A percentile compares a stretch with the other conserved stretches of the same genome.
Conservation (phyloP, 164 flowering plant genomes). For the Tetracentron sinense region DNA sequence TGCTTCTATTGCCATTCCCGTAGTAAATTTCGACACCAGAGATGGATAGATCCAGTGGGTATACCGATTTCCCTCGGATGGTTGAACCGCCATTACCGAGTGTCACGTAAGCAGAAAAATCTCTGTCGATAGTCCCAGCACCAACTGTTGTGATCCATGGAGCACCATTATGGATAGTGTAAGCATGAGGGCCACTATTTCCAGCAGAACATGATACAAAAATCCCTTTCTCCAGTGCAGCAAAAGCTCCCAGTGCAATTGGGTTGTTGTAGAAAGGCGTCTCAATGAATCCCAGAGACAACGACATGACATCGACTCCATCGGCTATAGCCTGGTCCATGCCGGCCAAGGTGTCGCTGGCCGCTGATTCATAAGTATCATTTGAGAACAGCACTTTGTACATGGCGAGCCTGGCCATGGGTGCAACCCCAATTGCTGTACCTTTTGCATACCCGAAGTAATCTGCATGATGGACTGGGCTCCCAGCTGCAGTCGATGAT, state of each 20-base stretch:
- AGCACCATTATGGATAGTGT: slow-evolving; percentile 32
- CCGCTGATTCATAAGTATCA: slow-evolving; percentile 14
- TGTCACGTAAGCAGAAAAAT: slow-evolving; percentile 17
- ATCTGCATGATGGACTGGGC: slow-evolving; percentile 8
- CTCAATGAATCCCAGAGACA: slow-evolving; percentile 31
- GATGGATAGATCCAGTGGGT: slow-evolving; percentile 7
- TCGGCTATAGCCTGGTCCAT: slow-evolving; percentile 51
- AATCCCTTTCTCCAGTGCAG: slow-evolving; percentile 41
- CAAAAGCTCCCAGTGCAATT: slow-evolving; percentile 39
- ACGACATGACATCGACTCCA: slow-evolving; percentile 40
- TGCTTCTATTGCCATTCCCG: slow-evolving; percentile 14
- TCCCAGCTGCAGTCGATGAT: slow-evolving; percentile 37
- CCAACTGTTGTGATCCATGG: slow-evolving; percentile 50
- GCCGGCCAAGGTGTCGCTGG: slow-evolving; percentile 34
- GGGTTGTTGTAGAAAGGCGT: slow-evolving; percentile 20
- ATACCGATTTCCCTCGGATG: slow-evolving; percentile 11
- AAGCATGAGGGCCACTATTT: slow-evolving; percentile 24
- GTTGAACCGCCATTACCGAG: slow-evolving; percentile 14
- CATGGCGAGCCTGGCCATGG: slow-evolving; percentile 37
- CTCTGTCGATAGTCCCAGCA: slow-evolving; percentile 33
- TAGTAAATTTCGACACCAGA: slow-evolving; percentile 10
- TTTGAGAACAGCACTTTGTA: slow-evolving; percentile 31
- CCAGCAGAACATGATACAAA: slow-evolving; percentile 41
- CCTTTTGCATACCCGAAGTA: slow-evolving; percentile 44
- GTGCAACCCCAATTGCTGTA: slow-evolving; percentile 34